Evolutionary conservation across 305 asterid species (phyloP).

Genomic region (Fraxinus angustifolia): DNA sequence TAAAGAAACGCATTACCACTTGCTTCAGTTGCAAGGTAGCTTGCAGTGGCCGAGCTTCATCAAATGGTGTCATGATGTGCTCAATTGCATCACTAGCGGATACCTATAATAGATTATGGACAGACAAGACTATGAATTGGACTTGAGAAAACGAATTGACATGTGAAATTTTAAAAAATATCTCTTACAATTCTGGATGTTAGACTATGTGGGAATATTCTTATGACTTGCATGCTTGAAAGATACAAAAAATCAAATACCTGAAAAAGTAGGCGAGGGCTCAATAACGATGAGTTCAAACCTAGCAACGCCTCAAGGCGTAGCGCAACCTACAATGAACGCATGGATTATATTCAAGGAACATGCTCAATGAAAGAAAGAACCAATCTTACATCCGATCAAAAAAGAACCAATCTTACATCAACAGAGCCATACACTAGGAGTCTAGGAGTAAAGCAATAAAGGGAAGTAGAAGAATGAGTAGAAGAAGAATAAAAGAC

Average conservation of each 20-base stretch:
- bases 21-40: conserved; percentile 49
- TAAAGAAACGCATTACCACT: conserved; percentile 55
- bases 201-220: background rate
- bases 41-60: conserved; percentile 54
- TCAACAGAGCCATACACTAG: background rate
- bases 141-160: background rate
- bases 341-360: conserved; percentile 15
- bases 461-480: background rate
- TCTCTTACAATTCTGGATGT: background rate
- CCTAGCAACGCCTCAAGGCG: conserved; percentile 65
- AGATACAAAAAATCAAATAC: conserved; percentile 26
- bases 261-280: conserved; percentile 57
- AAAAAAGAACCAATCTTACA: background rate
- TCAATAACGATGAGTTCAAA: conserved; percentile 44
- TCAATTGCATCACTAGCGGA: conserved; percentile 52
- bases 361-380: background rate
- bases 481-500: background rate
- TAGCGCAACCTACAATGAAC: conserved; percentile 56
- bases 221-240: conserved; percentile 15
- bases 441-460: background rate
- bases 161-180: background rate
- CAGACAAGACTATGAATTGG: conserved; percentile 16
- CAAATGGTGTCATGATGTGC: conserved; percentile 52
- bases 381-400: background rate
- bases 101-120: conserved; percentile 35